Conservation (phyloP, 805 yeast genomes). For the Hyphopichia homilentoma region DNA sequence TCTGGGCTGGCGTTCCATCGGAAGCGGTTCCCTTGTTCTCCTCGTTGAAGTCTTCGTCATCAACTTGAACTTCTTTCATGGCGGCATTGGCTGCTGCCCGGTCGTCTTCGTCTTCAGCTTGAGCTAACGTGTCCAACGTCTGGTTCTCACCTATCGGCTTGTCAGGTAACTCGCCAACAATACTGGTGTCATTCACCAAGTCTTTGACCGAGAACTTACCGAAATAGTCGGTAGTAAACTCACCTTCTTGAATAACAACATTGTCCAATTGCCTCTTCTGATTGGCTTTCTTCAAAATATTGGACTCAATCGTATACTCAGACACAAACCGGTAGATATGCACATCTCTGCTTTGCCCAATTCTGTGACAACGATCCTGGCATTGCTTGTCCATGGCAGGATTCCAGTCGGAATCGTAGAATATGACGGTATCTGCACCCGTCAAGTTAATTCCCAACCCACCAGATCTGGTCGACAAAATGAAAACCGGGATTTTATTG, state of each 20-base stretch:
- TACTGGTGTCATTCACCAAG: constrained; percentile 62
- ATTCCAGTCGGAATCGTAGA: constrained; percentile 98
- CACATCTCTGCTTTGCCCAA: constrained; percentile 97
- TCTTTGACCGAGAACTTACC: constrained; percentile 84
- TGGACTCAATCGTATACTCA: constrained; percentile 93
- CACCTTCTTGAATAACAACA: constrained; percentile 96
- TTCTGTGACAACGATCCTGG: constrained; percentile 98
- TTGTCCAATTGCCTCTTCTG: constrained; percentile 92
- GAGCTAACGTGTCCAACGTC: constrained; percentile 64
- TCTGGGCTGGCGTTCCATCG: constrained; percentile 20
- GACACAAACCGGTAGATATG: constrained; percentile 95
- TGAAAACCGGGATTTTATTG: constrained; percentile 81
- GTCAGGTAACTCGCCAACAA: constrained; percentile 35
- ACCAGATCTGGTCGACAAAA: constrained; percentile 93
- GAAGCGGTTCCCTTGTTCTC: constrained; percentile 19
- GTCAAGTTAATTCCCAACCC: constrained; percentile 96
- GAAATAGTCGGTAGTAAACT: constrained; percentile 95
- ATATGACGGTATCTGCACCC: constrained; percentile 98
- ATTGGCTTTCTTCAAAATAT: constrained; percentile 88
- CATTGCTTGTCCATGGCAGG: constrained; percentile 99
- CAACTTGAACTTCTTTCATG: constrained; percentile 77
- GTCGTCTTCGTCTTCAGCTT: constrained; percentile 94
- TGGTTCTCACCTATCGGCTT: constrained; percentile 35
- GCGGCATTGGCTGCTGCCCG: constrained; percentile 87
- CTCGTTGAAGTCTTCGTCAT: constrained; percentile 80